phyloP scores from a whole-genome alignment of 2,329 filamentous ascomycete genomes.

The Shiraia sp. region DNA sequence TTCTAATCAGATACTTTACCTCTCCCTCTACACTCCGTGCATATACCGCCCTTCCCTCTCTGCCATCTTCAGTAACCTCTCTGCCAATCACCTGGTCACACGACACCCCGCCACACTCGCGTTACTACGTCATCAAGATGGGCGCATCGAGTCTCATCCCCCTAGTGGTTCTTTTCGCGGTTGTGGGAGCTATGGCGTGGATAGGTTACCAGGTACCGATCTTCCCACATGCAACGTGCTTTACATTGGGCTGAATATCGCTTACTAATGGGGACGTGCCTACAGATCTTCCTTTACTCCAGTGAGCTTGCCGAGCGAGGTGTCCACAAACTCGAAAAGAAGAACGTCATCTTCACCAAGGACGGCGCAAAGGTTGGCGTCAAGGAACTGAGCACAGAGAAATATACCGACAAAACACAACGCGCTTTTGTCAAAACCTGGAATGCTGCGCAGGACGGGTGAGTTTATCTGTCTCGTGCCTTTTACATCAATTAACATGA shows the following conservation, averaged over 20 bases:
- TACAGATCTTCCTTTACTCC: constrained; percentile 66
- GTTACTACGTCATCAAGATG: constrained; percentile 29
- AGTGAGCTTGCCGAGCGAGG: constrained; percentile 68
- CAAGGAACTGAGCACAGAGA: constrained; percentile 69
- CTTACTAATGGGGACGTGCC: constrained; percentile 4
- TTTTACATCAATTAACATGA: constrained; percentile 1
- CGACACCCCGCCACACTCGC: not conserved
- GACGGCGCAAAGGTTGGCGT: constrained; percentile 74
- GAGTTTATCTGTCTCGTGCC: not conserved
- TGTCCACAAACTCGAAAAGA: constrained; percentile 71
- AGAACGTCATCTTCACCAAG: constrained; percentile 75
- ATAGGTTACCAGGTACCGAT: constrained; percentile 65
- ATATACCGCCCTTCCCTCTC: too few species aligned
- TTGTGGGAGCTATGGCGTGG: constrained; percentile 63
- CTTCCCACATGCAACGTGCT: not conserved
- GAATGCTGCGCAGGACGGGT: constrained; percentile 44
- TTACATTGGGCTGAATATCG: not conserved
- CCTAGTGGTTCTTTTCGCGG: constrained; percentile 64
- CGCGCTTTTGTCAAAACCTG: constrained; percentile 58
- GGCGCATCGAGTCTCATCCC: constrained; percentile 62
- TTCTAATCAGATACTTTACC: not conserved
- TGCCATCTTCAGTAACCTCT: too few species aligned
- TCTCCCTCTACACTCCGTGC: not conserved
- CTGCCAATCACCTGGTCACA: not conserved
- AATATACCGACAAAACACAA: constrained; percentile 75